Evolutionary conservation across 208 protist genomes (phyloP).

Genomic region (Trypanosomatidae sp.): DNA sequence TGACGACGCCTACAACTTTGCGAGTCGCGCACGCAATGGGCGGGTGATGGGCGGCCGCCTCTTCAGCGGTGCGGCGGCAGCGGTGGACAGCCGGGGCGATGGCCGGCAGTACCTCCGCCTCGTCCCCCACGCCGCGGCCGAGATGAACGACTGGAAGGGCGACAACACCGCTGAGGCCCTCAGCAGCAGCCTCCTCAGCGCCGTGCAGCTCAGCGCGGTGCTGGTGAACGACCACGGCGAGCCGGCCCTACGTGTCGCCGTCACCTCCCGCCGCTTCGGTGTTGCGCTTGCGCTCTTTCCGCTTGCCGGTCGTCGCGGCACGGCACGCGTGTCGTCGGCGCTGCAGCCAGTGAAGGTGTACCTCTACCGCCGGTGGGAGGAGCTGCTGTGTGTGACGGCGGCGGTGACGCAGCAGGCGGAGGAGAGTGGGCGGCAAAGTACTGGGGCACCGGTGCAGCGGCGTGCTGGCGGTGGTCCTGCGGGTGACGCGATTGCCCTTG

Average conservation of each 20-base stretch:
- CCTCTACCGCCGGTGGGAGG: conserved; percentile 22
- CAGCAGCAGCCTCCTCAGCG: conserved; percentile 14
- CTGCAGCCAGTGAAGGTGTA: conserved; percentile 25
- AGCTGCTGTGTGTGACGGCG: conserved; percentile 19
- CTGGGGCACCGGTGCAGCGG: too few species aligned
- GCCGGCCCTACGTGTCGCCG: conserved; percentile 32
- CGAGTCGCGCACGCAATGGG: conserved; percentile 14
- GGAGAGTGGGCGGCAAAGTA: conserved; percentile 10
- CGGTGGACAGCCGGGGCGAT: not conserved
- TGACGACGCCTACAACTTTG: conserved; percentile 24
- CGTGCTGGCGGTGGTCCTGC: too few species aligned
- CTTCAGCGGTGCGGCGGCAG: not conserved
- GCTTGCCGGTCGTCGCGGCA: conserved; percentile 17
- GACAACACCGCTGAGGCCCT: conserved; percentile 20
- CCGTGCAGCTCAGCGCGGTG: conserved; percentile 35
- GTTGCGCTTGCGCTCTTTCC: conserved; percentile 37
- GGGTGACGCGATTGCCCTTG: conserved; percentile 6
- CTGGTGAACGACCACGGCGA: conserved; percentile 29
- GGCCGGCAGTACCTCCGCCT: conserved; percentile 28
- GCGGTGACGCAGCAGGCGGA: conserved; percentile 10
- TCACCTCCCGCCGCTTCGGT: conserved; percentile 33
- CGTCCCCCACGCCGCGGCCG: conserved; percentile 38
- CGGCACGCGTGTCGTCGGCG: conserved; percentile 16
- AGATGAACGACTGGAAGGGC: conserved; percentile 32
- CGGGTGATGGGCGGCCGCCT: not conserved